Evolutionary conservation across 768 basidiomycete species (phyloP), one percentile per base, ranked within the genome.

Genomic region (Serendipita vermifera): DNA sequence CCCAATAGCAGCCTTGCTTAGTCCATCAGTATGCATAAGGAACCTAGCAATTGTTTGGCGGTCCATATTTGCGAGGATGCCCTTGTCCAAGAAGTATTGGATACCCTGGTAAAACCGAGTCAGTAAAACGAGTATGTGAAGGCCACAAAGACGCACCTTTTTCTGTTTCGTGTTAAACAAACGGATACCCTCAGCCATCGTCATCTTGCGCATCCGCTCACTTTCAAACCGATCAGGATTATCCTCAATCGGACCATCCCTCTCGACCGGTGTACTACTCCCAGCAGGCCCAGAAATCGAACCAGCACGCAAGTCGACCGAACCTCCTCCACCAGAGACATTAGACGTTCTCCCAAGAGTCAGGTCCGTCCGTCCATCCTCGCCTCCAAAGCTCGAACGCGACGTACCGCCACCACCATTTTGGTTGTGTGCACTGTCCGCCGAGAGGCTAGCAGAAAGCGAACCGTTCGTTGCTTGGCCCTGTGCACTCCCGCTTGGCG

Each of bases 141-240:
- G 54, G 46, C 4, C 40, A 17, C 27, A 7, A 22, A 24, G 5
- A 24, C 7, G 4, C 64, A 93, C 92, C 62, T 83, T 79, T 70
- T 97, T 98, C n/a, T 94, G 93, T 70, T 96, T 98, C 75, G 85
- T 91, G 67, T 98, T 97, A 70, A 99, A 99, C 69, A 90, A 91
- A 69, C 86, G 92, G 69, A 98, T 87, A 26, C 96, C 96, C 66
- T 98, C 94, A 35, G 92, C 71, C 27, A 98, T 68, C 0, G 86
- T 93, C 32, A 89, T 97, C 72, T 99, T 99, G 71, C 88, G 85
- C 71, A 91, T 87, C 67, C 96, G 97, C 9, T 92, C 96, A 59
- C 79, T 92, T 72, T 97, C 94, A 60, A 99, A 97, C 64, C 79
- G 78, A 17, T 76, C 83, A 1, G 94, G 94, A 66, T 98, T 94